Evolutionary conservation across 1,284 basidiomycete species (phyloP).

Genomic region (Ustilago shanxiensis): DNA sequence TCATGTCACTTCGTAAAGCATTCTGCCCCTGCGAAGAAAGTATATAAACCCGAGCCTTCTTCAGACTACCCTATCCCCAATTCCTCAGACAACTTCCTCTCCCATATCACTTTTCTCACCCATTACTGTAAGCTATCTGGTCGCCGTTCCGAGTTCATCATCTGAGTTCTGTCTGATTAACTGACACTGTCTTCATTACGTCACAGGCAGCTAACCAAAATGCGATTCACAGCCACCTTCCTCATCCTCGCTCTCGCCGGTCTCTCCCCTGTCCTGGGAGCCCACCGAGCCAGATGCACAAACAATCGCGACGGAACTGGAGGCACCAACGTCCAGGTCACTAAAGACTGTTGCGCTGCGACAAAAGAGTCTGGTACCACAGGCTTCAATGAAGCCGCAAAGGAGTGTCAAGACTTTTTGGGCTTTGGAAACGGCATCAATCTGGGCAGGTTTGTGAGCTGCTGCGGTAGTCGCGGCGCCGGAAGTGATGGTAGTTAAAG

Average conservation of each 20-base stretch:
- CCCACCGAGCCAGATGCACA: neutral
- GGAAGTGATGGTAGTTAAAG: neutral
- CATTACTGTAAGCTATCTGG: no score
- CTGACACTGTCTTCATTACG: no score
- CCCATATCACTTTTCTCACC: no score
- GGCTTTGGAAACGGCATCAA: conserved; percentile 16
- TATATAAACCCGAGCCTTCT: no score
- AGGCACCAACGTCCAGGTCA: neutral
- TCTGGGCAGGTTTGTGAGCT: conserved; percentile 7
- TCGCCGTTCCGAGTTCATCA: no score
- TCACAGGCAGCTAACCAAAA: neutral
- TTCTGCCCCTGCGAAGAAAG: no score
- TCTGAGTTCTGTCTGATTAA: no score
- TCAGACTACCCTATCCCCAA: no score
- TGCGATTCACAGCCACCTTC: neutral
- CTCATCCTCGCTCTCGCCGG: neutral
- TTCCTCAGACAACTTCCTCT: no score
- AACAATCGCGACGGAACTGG: neutral
- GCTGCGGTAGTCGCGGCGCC: conserved; percentile 14
- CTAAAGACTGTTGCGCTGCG: conserved; percentile 2
- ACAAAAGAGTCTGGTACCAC: neutral
- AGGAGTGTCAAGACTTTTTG: neutral
- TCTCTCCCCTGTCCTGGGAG: neutral
- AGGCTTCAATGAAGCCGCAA: neutral
- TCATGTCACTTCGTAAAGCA: no score